Percentiles rank a stretch among this genome's conserved stretches.
phyloP scores from a whole-genome alignment of 768 basidiomycete species.

The Mycena rebaudengoi region DNA sequence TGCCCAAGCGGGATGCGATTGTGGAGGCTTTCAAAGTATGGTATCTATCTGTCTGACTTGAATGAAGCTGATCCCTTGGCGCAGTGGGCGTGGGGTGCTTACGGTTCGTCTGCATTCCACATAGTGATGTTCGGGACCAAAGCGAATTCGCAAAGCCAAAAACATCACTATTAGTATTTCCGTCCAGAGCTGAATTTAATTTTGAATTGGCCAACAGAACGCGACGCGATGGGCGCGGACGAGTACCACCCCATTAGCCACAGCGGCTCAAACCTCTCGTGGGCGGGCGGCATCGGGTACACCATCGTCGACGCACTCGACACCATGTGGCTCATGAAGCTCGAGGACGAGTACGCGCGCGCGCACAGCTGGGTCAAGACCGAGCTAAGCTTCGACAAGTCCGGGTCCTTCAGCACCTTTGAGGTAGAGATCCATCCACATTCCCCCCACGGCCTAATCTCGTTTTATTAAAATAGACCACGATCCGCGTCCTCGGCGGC shows the following conservation, averaged over 20 bases:
- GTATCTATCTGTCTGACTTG: not conserved
- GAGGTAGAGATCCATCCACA: slow-evolving; percentile 60
- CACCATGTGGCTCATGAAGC: slow-evolving; percentile 72
- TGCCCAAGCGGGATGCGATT: slow-evolving; percentile 59
- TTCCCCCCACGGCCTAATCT: not conserved
- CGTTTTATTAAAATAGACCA: no score
- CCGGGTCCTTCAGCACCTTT: slow-evolving; percentile 73
- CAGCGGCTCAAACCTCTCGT: slow-evolving; percentile 67
- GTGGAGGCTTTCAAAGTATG: slow-evolving; percentile 59
- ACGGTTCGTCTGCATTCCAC: slow-evolving; percentile 50
- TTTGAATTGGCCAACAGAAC: slow-evolving; percentile 50
- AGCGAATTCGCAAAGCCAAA: no score
- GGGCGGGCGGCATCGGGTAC: slow-evolving; percentile 71
- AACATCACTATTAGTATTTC: not conserved
- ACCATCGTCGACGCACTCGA: slow-evolving; percentile 79
- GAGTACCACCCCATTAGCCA: slow-evolving; percentile 76
- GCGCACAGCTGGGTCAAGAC: slow-evolving; percentile 69
- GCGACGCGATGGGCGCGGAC: slow-evolving; percentile 78
- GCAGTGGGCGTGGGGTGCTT: slow-evolving; percentile 74
- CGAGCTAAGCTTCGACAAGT: slow-evolving; percentile 64
- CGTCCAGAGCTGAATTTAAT: slow-evolving; percentile 7
- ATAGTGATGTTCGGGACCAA: no score
- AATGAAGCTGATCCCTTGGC: slow-evolving; percentile 11
- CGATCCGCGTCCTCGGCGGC: no score
- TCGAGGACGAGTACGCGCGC: slow-evolving; percentile 68